Conservation (phyloP, 2,329 filamentous ascomycete genomes). For the Sordariomycetes sp. region DNA sequence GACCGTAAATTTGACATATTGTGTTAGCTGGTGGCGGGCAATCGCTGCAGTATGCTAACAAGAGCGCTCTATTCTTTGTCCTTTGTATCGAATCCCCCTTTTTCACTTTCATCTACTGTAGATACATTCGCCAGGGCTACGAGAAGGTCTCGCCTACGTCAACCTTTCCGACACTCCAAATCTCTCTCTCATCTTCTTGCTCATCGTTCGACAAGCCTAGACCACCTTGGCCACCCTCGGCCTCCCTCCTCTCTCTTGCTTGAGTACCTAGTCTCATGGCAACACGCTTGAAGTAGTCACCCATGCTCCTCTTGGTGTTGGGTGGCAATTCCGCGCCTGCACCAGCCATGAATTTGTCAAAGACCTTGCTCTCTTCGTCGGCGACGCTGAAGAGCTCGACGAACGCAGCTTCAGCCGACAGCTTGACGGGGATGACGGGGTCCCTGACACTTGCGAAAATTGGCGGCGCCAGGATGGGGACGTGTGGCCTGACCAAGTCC, state of each 20-base stretch:
- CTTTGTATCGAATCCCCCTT: too few relatives aligned
- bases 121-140: too few relatives aligned
- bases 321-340: conserved; percentile 57
- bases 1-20: too few relatives aligned
- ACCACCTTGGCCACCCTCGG: conserved; percentile 81
- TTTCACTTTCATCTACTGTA: too few relatives aligned
- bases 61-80: too few relatives aligned
- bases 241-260: conserved; percentile 80
- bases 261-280: conserved; percentile 77
- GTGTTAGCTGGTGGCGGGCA: too few relatives aligned
- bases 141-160: conserved; percentile 51
- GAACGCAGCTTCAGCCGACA: conserved; percentile 91
- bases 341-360: conserved; percentile 80
- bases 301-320: conserved; percentile 78
- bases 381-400: conserved; percentile 84
- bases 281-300: conserved; percentile 94
- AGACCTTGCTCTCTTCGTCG: conserved; percentile 75
- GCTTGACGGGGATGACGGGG: conserved; percentile 85
- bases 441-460: conserved; percentile 89
- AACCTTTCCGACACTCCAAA: conserved; percentile 90
- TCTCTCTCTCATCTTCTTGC: conserved; percentile 85
- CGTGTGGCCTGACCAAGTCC: conserved; percentile 73
- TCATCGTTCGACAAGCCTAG: conserved; percentile 85
- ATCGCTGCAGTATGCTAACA: too few relatives aligned
- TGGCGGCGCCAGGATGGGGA: conserved; percentile 68